Conservation (phyloP, 208 protist genomes). For the Naegleria fowleri region DNA sequence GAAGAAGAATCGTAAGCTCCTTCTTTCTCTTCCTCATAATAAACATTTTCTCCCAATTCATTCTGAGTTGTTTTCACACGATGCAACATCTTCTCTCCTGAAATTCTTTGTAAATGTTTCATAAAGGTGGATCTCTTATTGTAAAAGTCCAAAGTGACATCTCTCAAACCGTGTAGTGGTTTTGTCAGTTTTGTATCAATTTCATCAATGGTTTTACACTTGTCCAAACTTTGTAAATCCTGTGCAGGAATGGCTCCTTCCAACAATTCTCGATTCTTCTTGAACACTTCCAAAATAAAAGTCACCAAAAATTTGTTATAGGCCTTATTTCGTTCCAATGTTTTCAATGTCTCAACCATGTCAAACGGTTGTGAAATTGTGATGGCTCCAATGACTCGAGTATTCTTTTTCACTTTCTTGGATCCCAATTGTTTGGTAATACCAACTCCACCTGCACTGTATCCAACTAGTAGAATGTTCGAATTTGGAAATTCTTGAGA, state of each 20-base stretch:
- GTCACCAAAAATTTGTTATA: background rate
- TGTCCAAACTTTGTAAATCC: background rate
- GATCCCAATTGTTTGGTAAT: constrained; percentile 1
- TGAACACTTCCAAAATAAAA: background rate
- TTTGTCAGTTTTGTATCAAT: background rate
- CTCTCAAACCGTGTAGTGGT: background rate
- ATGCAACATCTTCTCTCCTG: background rate
- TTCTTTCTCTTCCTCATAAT: background rate
- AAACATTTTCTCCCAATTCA: background rate
- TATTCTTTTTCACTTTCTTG: background rate
- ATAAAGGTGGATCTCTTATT: background rate
- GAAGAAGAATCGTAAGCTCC: no score
- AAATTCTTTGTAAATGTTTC: background rate
- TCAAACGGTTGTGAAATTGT: background rate
- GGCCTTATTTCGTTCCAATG: background rate
- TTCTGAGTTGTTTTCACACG: background rate
- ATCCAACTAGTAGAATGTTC: background rate
- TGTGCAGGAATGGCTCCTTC: background rate
- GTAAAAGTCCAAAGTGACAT: background rate
- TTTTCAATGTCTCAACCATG: background rate
- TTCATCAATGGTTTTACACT: background rate
- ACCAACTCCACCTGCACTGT: background rate
- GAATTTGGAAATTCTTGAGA: background rate
- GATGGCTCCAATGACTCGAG: background rate
- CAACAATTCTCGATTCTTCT: background rate